Evolutionary conservation across 169 alveolate genomes (phyloP), one percentile per base, ranked within the genome.

Genomic region (Plasmodium berghei): DNA sequence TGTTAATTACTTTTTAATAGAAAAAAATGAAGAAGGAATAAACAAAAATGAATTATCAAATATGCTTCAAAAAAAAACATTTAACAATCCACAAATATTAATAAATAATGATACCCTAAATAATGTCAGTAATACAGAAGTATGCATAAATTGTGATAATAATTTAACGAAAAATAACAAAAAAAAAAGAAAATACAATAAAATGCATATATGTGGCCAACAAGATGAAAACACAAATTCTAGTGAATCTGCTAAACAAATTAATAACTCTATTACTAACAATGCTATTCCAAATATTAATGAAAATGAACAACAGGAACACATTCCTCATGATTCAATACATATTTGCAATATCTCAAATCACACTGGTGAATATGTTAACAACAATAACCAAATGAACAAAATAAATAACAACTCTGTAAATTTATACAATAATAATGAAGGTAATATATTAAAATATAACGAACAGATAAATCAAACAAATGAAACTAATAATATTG

Each of bases 151-250:
- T 64, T 74, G 52, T 40, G 49, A 42, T 49, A 49, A 34, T 34
- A 34, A 34, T 34, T 4, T 34, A 34, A 5, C 42, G 18, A 75
- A 77, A 49, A 77, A 77, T 56, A 63, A 77, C 40, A 77, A 77
- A 77, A 63, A 75, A 45, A 77, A 77, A 69, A 77, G 89, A 16
- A 77, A 77, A 49, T 77, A 63, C 46, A 77, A 77, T 67, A 77
- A 77, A 64, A 63, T 77, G 16, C 6, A 45, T 12, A 16, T 69
- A 24, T 14, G 62, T 45, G 63, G 64, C 0, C 42, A 34, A 34
- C 42, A 6, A 61, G 63, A 40, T 9, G 24, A 34, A 61, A 55
- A 55, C 22, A 14, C 88, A 0, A 62, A 22, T 54, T 1, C 9
- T 49, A 40, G 9, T 45, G 88, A 59, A 0, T 64, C 22, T 9